Conservation (phyloP, 805 yeast species). For the Myxozyma kluyveri region DNA sequence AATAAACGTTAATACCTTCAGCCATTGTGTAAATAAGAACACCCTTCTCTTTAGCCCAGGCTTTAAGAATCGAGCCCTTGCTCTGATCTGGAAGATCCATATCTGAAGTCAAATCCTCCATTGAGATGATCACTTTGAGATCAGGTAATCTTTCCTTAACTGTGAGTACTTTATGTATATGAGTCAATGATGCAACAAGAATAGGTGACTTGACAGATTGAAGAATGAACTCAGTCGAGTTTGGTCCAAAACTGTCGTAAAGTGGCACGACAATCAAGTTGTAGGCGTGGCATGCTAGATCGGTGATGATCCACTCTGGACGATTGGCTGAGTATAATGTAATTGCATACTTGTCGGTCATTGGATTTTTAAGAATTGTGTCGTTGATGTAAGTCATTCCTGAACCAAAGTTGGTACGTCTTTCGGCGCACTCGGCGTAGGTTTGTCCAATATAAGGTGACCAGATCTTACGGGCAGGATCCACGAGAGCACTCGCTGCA, state of each 20-base stretch:
- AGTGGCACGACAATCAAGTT: conserved; percentile 54
- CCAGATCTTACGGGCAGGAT: conserved; percentile 41
- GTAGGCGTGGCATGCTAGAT: conserved; percentile 63
- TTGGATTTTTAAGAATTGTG: conserved; percentile 28
- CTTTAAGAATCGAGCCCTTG: conserved; percentile 33
- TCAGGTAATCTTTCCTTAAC: conserved; percentile 44
- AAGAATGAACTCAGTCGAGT: conserved; percentile 62
- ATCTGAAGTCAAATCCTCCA: conserved; percentile 48
- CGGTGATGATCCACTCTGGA: conserved; percentile 67
- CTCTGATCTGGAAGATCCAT: conserved; percentile 34
- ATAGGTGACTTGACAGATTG: conserved; percentile 61
- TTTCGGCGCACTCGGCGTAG: conserved; percentile 44
- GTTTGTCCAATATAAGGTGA: conserved; percentile 47
- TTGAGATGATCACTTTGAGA: conserved; percentile 54
- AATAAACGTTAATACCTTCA: conserved; percentile 10
- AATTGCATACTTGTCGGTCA: conserved; percentile 47
- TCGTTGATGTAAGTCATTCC: conserved; percentile 49
- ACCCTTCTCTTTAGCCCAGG: conserved; percentile 35
- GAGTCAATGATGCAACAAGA: conserved; percentile 51
- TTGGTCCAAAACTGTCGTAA: conserved; percentile 58
- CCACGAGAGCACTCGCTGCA: conserved; percentile 40
- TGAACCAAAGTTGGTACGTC: conserved; percentile 52
- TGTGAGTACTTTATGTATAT: conserved; percentile 49
- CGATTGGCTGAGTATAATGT: conserved; percentile 58
- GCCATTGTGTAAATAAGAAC: conserved; percentile 39